Evolutionary conservation across 495 filamentous ascomycete species (phyloP).

Genomic region (Clavariopsis aquatica): DNA sequence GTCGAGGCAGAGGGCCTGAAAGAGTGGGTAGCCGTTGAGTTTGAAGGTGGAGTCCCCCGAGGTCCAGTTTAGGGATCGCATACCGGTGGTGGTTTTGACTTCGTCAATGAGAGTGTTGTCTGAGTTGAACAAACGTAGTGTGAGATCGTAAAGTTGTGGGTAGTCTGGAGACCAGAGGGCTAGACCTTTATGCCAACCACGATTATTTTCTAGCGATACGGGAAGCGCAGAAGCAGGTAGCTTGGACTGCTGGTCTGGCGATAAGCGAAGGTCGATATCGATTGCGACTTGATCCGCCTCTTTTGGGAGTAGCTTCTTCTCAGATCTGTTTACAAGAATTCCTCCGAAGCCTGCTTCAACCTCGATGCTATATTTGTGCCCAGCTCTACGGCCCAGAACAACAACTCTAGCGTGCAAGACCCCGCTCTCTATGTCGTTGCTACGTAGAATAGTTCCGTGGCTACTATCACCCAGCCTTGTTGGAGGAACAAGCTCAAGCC

Average conservation of each 20-base stretch:
- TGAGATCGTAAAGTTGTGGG: conserved; percentile 63
- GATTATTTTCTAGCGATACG: conserved; percentile 52
- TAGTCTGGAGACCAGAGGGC: conserved; percentile 61
- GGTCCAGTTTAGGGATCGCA: conserved; percentile 60
- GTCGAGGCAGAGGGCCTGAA: conserved; percentile 66
- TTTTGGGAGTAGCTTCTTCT: conserved; percentile 31
- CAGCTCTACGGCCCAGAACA: conserved; percentile 53
- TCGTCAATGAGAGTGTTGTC: conserved; percentile 45
- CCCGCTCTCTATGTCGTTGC: conserved; percentile 40
- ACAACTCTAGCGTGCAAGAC: conserved; percentile 34
- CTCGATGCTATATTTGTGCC: conserved; percentile 54
- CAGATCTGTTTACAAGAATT: conserved; percentile 6
- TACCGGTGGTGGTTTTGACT: conserved; percentile 62
- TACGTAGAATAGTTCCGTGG: conserved; percentile 39
- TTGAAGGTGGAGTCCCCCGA: conserved; percentile 58
- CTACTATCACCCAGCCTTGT: conserved; percentile 58
- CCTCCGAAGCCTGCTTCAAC: conserved; percentile 38
- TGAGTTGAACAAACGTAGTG: conserved; percentile 52
- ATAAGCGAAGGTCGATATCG: conserved; percentile 45
- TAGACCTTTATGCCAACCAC: conserved; percentile 23
- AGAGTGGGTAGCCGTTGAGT: conserved; percentile 63
- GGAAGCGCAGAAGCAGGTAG: conserved; percentile 48
- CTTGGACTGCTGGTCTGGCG: conserved; percentile 8
- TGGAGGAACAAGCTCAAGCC: conserved; percentile 60
- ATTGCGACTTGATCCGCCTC: conserved; percentile 48